phyloP scores from a whole-genome alignment of 2,329 filamentous ascomycete species.

The Tympanopsis confertula region DNA sequence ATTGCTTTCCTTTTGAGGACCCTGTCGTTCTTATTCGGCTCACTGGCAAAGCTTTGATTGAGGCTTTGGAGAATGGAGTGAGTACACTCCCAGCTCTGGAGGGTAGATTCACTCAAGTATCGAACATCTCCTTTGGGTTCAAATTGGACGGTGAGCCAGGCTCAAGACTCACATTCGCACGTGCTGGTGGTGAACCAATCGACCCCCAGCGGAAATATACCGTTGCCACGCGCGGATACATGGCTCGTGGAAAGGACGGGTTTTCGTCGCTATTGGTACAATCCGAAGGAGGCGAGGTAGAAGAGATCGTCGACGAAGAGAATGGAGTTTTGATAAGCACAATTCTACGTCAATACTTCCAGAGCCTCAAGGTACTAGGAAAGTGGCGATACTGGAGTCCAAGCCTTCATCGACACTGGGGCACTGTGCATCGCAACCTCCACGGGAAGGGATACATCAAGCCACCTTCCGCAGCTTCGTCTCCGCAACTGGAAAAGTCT shows the following conservation, averaged over 20 bases:
- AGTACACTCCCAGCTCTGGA: conserved; percentile 73
- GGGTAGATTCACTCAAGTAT: conserved; percentile 76
- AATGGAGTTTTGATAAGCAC: conserved; percentile 78
- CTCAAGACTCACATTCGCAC: conserved; percentile 49
- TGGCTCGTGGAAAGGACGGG: conserved; percentile 80
- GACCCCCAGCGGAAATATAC: conserved; percentile 55
- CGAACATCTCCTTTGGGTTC: conserved; percentile 67
- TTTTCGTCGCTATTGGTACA: conserved; percentile 66
- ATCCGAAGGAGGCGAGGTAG: conserved; percentile 63
- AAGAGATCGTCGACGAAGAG: conserved; percentile 74
- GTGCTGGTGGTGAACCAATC: conserved; percentile 48
- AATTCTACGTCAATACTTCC: conserved; percentile 82
- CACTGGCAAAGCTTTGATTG: conserved; percentile 59
- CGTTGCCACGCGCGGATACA: conserved; percentile 75
- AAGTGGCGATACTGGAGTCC: conserved; percentile 65
- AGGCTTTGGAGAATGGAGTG: conserved; percentile 77
- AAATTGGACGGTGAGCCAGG: conserved; percentile 50
- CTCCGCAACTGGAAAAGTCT: conserved; percentile 11
- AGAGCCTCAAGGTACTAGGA: conserved; percentile 70
- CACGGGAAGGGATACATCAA: conserved; percentile 37
- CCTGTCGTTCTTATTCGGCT: conserved; percentile 69
- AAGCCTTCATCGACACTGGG: conserved; percentile 54
- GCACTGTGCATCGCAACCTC: conserved; percentile 48
- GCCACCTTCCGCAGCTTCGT: conserved; percentile 19
- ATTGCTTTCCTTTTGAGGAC: conserved; percentile 87